Conservation (phyloP, 805 yeast species). For the Candida coquimbonensis region DNA sequence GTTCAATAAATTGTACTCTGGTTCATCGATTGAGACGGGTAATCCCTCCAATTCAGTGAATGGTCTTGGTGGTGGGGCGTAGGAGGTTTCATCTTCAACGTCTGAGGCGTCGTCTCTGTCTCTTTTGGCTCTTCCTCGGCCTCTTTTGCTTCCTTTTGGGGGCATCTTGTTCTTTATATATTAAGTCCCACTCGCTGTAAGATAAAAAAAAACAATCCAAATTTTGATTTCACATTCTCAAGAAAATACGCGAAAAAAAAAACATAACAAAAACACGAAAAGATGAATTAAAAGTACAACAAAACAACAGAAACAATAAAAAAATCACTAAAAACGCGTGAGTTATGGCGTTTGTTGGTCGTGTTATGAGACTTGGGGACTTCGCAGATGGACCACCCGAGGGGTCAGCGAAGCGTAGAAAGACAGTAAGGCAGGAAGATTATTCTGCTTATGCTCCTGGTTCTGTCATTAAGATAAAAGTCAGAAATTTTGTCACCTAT, state of each 20-base stretch:
- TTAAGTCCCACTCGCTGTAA: neutral
- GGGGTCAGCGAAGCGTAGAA: constrained; percentile 4
- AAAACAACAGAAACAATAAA: too few relatives aligned
- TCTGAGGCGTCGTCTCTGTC: constrained; percentile 18
- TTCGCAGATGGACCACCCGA: constrained; percentile 3
- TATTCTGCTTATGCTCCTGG: constrained; percentile 32
- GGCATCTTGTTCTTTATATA: constrained; percentile 13
- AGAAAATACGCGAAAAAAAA: neutral
- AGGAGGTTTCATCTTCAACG: constrained; percentile 21
- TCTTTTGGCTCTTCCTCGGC: constrained; percentile 12
- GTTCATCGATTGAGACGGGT: constrained; percentile 59
- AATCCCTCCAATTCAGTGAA: constrained; percentile 58
- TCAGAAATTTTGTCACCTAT: constrained; percentile 67
- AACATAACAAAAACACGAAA: neutral
- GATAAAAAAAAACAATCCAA: neutral
- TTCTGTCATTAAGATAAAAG: constrained; percentile 44
- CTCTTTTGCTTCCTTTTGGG: constrained; percentile 13
- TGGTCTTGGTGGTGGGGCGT: constrained; percentile 36
- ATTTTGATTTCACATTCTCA: too few relatives aligned
- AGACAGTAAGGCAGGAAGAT: neutral
- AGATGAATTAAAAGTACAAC: neutral
- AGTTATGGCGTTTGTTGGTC: neutral
- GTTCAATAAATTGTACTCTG: constrained; percentile 56
- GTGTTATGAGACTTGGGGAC: constrained; percentile 8
- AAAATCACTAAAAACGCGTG: too few relatives aligned